phyloP scores from a whole-genome alignment of 768 basidiomycete genomes.

The Plicaturopsis crispa region DNA sequence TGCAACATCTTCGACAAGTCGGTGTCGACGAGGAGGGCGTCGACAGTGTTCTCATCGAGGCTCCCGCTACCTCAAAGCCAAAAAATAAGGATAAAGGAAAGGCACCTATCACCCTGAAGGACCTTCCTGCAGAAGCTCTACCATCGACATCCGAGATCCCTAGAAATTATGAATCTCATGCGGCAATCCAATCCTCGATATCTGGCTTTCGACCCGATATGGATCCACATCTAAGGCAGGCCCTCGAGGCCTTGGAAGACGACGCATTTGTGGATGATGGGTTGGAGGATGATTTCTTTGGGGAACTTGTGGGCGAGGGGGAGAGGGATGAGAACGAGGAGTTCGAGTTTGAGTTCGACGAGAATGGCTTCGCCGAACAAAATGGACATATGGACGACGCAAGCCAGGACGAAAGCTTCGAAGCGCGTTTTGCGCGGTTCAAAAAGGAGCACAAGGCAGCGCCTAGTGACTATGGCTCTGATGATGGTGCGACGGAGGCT shows the following conservation, averaged over 20 bases:
- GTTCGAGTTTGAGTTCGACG: constrained; percentile 59
- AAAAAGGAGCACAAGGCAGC: constrained; percentile 40
- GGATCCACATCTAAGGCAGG: constrained; percentile 92
- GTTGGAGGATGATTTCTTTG: constrained; percentile 71
- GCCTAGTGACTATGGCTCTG: constrained; percentile 20
- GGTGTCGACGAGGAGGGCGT: constrained; percentile 75
- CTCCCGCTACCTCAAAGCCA: constrained; percentile 38
- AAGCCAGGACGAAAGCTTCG: constrained; percentile 51
- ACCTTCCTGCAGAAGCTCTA: constrained; percentile 63
- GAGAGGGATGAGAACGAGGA: constrained; percentile 58
- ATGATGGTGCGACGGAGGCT: constrained; percentile 53
- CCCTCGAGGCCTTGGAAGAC: constrained; percentile 90
- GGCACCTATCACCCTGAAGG: constrained; percentile 34
- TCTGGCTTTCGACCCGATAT: constrained; percentile 91
- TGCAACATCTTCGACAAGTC: constrained; percentile 86
- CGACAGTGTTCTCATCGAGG: constrained; percentile 76
- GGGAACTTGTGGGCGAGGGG: constrained; percentile 62
- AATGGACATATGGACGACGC: constrained; percentile 19
- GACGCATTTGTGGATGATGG: constrained; percentile 86
- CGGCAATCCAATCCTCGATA: constrained; percentile 75
- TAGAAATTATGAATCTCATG: constrained; percentile 65
- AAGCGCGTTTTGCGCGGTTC: constrained; percentile 74
- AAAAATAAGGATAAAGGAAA: constrained; percentile 30
- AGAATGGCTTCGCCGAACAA: constrained; percentile 33
- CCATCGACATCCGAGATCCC: constrained; percentile 73